Evolutionary conservation across 2,329 filamentous ascomycete species (phyloP).

Genomic region (Clarireedia sp.): DNA sequence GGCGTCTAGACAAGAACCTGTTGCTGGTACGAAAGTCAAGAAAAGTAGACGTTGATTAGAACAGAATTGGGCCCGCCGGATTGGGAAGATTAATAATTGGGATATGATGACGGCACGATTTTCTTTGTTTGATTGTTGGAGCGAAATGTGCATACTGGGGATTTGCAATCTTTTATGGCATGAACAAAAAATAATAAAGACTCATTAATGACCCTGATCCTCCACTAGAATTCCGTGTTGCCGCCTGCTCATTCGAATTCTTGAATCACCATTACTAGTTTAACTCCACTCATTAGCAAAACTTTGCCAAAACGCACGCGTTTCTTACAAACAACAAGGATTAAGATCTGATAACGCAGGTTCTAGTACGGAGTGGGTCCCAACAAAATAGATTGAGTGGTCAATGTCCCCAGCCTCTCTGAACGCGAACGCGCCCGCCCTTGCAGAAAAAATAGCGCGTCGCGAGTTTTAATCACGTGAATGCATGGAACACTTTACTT

Average conservation of each 20-base stretch:
- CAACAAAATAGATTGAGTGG: not conserved
- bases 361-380: not conserved
- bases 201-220: no score
- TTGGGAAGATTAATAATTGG: not conserved
- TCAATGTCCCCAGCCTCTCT: slow-evolving; percentile 8
- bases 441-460: slow-evolving; percentile 6
- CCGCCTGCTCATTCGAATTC: not conserved
- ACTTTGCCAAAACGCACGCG: not conserved
- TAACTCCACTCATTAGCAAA: slow-evolving; percentile 5
- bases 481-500: no score
- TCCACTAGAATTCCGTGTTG: no score
- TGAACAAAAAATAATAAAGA: no score
- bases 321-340: slow-evolving; percentile 8
- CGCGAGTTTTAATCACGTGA: not conserved
- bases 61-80: not conserved
- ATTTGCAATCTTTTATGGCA: not conserved
- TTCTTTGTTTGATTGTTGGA: slow-evolving; percentile 1
- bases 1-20: not conserved
- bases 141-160: not conserved
- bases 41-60: slow-evolving; percentile 5
- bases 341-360: slow-evolving; percentile 23
- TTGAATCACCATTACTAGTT: not conserved
- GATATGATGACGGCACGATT: not conserved
- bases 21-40: not conserved
- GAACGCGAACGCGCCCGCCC: slow-evolving; percentile 2